A percentile compares a stretch with the other conserved stretches of the same genome.
Evolutionary conservation across 805 yeast genomes (phyloP).

Genomic region (Candida taoyuanica): DNA sequence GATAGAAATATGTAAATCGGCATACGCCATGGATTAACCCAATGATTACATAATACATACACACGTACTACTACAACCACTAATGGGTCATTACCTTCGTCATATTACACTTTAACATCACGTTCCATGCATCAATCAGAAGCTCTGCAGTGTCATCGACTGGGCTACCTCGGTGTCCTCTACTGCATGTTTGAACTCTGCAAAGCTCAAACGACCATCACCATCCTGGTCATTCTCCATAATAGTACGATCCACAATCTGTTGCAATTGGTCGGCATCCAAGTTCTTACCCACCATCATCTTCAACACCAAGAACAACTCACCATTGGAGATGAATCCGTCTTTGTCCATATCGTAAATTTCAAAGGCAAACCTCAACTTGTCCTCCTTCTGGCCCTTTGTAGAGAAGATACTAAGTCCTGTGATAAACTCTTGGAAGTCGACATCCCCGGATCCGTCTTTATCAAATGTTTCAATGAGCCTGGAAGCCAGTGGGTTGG

Average conservation of each 20-base stretch:
- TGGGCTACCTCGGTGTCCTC: constrained; percentile 54
- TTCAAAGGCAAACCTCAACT: constrained; percentile 82
- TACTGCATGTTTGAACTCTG: constrained; percentile 72
- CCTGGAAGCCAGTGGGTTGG: constrained; percentile 85
- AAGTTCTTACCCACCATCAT: constrained; percentile 96
- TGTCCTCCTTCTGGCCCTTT: constrained; percentile 74
- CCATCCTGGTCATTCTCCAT: constrained; percentile 88
- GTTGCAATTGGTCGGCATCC: constrained; percentile 84
- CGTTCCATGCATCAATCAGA: constrained; percentile 1
- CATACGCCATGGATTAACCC: no score
- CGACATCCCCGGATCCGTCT: constrained; percentile 89
- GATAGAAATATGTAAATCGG: no score
- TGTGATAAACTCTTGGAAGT: constrained; percentile 88
- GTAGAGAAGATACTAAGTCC: constrained; percentile 87
- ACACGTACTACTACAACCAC: no score
- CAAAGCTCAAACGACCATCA: constrained; percentile 80
- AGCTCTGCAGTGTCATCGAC: constrained; percentile 43
- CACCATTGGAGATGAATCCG: constrained; percentile 94
- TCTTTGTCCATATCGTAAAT: constrained; percentile 95
- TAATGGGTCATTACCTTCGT: no score
- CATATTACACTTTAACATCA: no score
- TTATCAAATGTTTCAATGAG: constrained; percentile 92
- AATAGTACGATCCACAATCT: constrained; percentile 94
- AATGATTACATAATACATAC: no score
- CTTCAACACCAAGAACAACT: constrained; percentile 82